Evolutionary conservation across 306 rosid genomes (phyloP), one percentile per base, ranked within the genome.

Genomic region (Nissolia schottii): DNA sequence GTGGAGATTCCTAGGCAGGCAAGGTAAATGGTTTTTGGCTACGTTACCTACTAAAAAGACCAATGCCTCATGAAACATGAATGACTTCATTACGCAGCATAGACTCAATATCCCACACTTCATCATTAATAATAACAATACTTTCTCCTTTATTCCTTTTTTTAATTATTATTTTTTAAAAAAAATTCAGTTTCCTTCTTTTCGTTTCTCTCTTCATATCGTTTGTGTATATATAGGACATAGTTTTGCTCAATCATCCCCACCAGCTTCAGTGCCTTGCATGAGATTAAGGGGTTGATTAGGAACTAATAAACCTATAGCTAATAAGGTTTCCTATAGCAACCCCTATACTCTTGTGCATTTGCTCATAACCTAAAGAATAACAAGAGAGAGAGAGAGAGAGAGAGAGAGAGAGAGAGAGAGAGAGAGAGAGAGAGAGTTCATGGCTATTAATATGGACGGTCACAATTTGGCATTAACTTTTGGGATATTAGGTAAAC

Each of bases 401-500:
- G n/a, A n/a, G n/a, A n/a, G n/a, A n/a, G n/a, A n/a, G n/a, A n/a
- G n/a, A n/a, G n/a, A n/a, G n/a, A n/a, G n/a, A n/a, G n/a, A n/a
- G n/a, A n/a, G n/a, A n/a, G n/a, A n/a, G n/a, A n/a, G n/a, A n/a
- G n/a, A n/a, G n/a, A n/a, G n/a, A n/a, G n/a, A n/a, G n/a, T n/a
- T n/a, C 16, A 83, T 88, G 88, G 76, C 86, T 7, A 6, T 68
- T 8, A n/a, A n/a, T n/a, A 7, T 80, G 46, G 54, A 53, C 55
- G 25, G 15, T 48, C 77, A 67, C 19, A 81, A 82, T 24, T 74
- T 81, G 84, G 67, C 85, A 45, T 67, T 87, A 27, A 71, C 84
- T 20, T 92, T 92, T 65, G 97, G 97, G 38, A 20, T 92, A 20
- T 75, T 89, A 18, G 97, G 97, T 92, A 85, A n/a, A 64, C 16